Conservation (phyloP, 345 rosid genomes). For the Gossypium thurberi region DNA sequence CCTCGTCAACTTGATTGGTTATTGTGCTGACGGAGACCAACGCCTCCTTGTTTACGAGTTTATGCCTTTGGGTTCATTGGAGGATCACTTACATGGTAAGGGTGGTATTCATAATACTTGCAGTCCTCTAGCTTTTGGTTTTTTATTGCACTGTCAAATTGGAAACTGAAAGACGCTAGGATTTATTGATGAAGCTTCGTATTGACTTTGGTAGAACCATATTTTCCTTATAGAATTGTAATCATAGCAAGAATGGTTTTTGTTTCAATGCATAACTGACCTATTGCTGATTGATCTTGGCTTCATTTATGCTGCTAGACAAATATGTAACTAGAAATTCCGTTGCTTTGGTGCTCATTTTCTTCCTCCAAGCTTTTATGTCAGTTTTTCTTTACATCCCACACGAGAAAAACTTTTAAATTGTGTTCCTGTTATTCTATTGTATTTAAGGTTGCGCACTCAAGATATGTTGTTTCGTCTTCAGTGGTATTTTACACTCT, state of each 20-base stretch:
- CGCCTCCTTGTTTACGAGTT: conserved; percentile 94
- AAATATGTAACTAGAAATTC: neutral
- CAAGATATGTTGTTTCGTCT: too few species aligned
- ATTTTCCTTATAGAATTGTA: neutral
- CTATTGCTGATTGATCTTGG: neutral
- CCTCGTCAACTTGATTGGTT: conserved; percentile 92
- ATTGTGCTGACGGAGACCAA: conserved; percentile 97
- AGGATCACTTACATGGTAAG: conserved; percentile 94
- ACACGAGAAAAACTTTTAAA: neutral
- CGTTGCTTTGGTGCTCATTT: neutral
- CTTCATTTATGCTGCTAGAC: neutral
- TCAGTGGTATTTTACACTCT: neutral
- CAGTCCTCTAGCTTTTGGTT: neutral
- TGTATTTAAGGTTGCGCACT: neutral
- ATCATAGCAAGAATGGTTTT: neutral
- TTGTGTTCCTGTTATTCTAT: neutral
- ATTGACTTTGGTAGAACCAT: too few species aligned
- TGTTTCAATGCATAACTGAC: neutral
- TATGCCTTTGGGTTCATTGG: conserved; percentile 92
- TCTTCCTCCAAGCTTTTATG: neutral
- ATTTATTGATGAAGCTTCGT: neutral
- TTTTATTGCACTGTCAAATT: neutral
- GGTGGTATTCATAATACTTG: neutral
- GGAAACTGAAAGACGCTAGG: neutral
- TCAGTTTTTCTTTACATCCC: neutral